Percentiles rank a stretch among this genome's conserved stretches.
Conservation (phyloP, 2,329 filamentous ascomycete genomes). For the Aspergillus felis region DNA sequence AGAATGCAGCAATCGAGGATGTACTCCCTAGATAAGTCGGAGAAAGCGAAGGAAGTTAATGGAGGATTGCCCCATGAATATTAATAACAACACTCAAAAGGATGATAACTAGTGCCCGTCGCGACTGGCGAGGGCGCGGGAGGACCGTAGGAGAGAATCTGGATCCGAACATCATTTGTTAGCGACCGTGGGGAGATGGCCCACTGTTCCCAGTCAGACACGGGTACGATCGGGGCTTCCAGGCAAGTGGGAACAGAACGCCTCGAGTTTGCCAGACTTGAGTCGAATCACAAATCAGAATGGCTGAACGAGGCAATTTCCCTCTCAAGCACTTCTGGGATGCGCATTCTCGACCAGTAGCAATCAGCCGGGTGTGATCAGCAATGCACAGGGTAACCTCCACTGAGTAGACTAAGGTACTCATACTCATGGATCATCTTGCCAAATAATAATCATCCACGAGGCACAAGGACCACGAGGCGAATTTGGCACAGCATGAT, state of each 20-base stretch:
- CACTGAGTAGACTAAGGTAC: background rate
- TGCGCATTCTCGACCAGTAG: background rate
- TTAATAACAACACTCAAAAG: too few relatives aligned
- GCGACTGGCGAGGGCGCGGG: too few relatives aligned
- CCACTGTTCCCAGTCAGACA: background rate
- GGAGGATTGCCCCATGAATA: too few relatives aligned
- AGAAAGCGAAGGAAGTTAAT: background rate
- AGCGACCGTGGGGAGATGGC: background rate
- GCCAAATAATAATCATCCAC: background rate
- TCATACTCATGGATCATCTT: background rate
- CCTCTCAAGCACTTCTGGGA: background rate
- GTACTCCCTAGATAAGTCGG: background rate
- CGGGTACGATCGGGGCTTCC: background rate
- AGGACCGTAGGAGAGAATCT: background rate
- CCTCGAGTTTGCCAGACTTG: background rate
- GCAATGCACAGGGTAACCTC: background rate
- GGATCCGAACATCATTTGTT: background rate
- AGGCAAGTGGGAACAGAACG: background rate
- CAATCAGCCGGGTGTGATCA: background rate
- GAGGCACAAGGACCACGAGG: background rate
- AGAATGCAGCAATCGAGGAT: background rate
- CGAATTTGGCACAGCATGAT: constrained; percentile 7
- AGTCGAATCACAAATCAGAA: background rate
- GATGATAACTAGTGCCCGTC: too few relatives aligned
- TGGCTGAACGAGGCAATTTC: background rate